Evolutionary conservation across 495 filamentous ascomycete genomes (phyloP).

Genomic region (Penicillium subrubescens): DNA sequence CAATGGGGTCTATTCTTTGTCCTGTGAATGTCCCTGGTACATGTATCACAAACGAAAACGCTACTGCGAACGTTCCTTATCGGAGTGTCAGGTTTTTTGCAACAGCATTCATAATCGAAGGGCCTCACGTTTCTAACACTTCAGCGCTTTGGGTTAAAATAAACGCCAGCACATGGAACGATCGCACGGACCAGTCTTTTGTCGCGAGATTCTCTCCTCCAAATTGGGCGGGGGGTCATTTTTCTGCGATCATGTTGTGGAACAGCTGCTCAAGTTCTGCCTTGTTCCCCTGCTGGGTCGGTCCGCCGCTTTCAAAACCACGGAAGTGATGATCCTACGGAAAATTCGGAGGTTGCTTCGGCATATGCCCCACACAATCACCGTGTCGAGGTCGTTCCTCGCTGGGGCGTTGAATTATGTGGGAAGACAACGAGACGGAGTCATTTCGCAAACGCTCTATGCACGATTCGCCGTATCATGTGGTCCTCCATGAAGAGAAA

Average conservation of each 20-base stretch:
- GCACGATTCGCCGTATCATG: neutral
- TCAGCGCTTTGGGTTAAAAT: too few relatives aligned
- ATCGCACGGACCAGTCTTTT: too few relatives aligned
- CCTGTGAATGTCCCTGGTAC: too few relatives aligned
- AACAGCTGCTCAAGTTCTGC: neutral
- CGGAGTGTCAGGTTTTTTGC: too few relatives aligned
- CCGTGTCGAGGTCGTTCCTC: neutral
- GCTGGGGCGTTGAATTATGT: neutral
- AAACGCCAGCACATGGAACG: too few relatives aligned
- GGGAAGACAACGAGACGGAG: conserved; percentile 3
- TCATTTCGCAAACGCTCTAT: neutral
- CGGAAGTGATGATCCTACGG: neutral
- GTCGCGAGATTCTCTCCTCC: neutral
- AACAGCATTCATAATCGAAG: too few relatives aligned
- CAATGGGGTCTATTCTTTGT: too few relatives aligned
- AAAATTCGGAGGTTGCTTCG: neutral
- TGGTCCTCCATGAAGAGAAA: too few relatives aligned
- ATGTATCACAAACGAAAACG: too few relatives aligned
- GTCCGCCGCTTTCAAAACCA: neutral
- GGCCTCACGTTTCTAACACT: too few relatives aligned
- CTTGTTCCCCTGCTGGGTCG: neutral
- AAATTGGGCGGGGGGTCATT: neutral
- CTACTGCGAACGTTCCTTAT: too few relatives aligned
- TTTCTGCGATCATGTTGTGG: neutral
- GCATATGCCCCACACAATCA: neutral